Percentiles rank a stretch among this genome's conserved stretches.
These are phyloP conservation scores for Neonectria sp. DNA, from an alignment of 2,329 filamentous ascomycete genomes.

Conservation along the genomic window DNA sequence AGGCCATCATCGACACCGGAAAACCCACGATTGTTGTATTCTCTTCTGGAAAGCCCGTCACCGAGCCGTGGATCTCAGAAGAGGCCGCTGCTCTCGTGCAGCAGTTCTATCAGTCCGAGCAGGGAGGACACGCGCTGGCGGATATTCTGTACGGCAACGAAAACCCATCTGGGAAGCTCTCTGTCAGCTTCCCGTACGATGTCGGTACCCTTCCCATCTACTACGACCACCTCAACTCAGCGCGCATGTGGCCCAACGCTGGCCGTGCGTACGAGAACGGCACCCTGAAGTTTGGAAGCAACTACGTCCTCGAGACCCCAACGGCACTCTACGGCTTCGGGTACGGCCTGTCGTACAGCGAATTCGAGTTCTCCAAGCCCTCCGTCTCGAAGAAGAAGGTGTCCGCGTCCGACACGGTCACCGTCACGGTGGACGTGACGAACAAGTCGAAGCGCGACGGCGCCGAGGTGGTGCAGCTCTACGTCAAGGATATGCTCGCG, in stretches of 20 bases:
- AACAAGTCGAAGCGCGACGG: constrained; percentile 72
- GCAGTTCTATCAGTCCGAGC: constrained; percentile 81
- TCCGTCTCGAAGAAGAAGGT: constrained; percentile 64
- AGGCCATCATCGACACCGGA: constrained; percentile 76
- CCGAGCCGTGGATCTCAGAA: constrained; percentile 79
- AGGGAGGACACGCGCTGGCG: constrained; percentile 77
- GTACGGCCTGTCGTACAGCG: constrained; percentile 76
- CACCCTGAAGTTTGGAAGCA: constrained; percentile 74
- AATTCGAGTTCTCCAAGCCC: constrained; percentile 72
- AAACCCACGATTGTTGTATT: constrained; percentile 79
- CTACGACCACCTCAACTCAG: constrained; percentile 82
- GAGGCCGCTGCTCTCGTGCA: constrained; percentile 77
- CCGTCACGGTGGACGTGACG: constrained; percentile 72
- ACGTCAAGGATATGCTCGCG: constrained; percentile 74
- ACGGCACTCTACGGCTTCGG: constrained; percentile 76
- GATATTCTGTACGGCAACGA: constrained; percentile 76
- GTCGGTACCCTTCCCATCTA: constrained; percentile 78
- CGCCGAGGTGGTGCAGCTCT: constrained; percentile 78
- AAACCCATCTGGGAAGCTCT: constrained; percentile 77
- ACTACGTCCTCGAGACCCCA: constrained; percentile 75
- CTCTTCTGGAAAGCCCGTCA: constrained; percentile 79
- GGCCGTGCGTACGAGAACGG: constrained; percentile 71
- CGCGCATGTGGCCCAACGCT: constrained; percentile 66
- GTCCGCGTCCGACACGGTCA: constrained; percentile 66
- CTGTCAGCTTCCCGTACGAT: constrained; percentile 77